Evolutionary conservation across 768 basidiomycete species (phyloP), one percentile per base, ranked within the genome.

Genomic region (Suillus clintonianus): DNA sequence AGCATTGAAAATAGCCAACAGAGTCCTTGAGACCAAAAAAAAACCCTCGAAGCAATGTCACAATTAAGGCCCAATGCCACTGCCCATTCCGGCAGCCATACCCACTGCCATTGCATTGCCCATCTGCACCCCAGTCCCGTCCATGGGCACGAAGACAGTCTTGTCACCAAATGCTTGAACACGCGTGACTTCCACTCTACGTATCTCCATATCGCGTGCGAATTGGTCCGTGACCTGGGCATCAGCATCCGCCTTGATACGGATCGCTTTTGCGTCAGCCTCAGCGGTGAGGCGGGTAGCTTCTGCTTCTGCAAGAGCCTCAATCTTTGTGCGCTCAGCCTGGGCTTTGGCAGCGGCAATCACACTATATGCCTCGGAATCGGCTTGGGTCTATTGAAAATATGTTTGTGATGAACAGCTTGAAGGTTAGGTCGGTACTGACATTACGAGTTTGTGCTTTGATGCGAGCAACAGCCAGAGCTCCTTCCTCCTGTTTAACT

Each of bases 401-500:
- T 5, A 37, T 4, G 39, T 15, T 59, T 58, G 59, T 74, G 9
- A 74, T 58, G 11, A 8, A 24, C 30, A 8, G 5, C 53, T 45
- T 53, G 15, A 22, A 41, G 37, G 24, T 2, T 34, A 53, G 41
- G 42, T 8, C 1, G 4, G 14, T 19, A 73, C 79, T 54, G 65
- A 84, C 83, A 62, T 82, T 83, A 50, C 81, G 84, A 6, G 85
- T 65, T 72, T 90, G 82, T 1, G 89, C 90, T 70, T 88, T 90
- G 78, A 94, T 91, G 50, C 84, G 85, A 19, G 91, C 88, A 13
- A 94, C 92, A 11, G 88, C 79, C 56, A 94, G 82, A 17, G 88
- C 82, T 68, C 92, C 92, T 75, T 94, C 87, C 73, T 94, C 90
- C 69, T 91, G 89, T 76, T 93, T 94, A 70, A 93, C 88, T 73